These are phyloP conservation scores for Ceratocystis variospora DNA, from an alignment of 2,329 filamentous ascomycete species.

Conservation along the genomic window DNA sequence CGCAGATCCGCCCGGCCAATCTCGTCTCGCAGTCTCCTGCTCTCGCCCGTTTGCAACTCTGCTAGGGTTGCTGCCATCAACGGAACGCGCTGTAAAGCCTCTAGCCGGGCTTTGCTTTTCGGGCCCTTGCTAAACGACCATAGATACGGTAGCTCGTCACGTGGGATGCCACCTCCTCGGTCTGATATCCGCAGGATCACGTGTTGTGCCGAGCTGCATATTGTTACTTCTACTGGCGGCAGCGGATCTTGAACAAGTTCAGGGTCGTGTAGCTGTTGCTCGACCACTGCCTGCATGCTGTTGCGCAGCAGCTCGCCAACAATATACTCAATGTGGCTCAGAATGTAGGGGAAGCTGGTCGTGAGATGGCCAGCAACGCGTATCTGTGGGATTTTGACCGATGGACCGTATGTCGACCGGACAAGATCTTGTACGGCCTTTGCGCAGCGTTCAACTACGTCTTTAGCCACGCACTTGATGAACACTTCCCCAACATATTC, in stretches of 20 bases:
- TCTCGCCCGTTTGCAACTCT: constrained; percentile 44
- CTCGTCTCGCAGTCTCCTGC: constrained; percentile 26
- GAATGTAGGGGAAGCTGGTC: constrained; percentile 89
- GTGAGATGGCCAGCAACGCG: constrained; percentile 70
- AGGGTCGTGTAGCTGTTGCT: constrained; percentile 41
- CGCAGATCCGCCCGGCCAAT: constrained; percentile 31
- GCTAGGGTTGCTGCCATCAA: constrained; percentile 88
- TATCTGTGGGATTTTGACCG: constrained; percentile 64
- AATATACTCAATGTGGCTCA: constrained; percentile 93
- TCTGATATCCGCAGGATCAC: constrained; percentile 95
- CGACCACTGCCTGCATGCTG: constrained; percentile 82
- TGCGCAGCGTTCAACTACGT: constrained; percentile 75
- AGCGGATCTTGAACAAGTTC: constrained; percentile 30
- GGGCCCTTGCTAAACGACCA: constrained; percentile 97
- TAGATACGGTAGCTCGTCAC: constrained; percentile 71
- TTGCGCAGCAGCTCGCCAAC: constrained; percentile 90
- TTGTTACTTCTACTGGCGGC: constrained; percentile 81
- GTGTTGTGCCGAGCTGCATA: constrained; percentile 87
- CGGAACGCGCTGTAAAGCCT: constrained; percentile 75
- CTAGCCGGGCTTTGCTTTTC: constrained; percentile 58
- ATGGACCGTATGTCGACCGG: constrained; percentile 57
- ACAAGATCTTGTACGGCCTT: constrained; percentile 62
- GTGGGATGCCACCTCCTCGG: constrained; percentile 80
- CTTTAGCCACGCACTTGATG: constrained; percentile 77
- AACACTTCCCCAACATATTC: constrained; percentile 96